Conservation (phyloP, 768 basidiomycete species). For the Pleurotus sapidus region DNA sequence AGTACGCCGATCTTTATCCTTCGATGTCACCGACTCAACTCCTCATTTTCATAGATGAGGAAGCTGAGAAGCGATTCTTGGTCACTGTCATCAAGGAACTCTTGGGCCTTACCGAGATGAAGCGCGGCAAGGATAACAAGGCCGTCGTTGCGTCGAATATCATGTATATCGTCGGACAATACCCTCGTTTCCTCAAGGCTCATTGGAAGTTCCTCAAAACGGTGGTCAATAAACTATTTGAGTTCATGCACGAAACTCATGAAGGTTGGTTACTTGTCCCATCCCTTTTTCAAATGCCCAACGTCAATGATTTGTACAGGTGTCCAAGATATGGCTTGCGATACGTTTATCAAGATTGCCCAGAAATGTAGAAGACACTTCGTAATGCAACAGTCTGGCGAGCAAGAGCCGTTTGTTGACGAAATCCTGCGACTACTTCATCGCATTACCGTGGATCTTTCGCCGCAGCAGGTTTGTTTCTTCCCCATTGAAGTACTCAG, state of each 20-base stretch:
- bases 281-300: not conserved
- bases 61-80: slow-evolving; percentile 97
- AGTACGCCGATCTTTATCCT: slow-evolving; percentile 53
- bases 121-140: slow-evolving; percentile 99
- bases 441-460: slow-evolving; percentile 91
- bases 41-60: slow-evolving; percentile 66
- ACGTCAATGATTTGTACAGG: slow-evolving; percentile 40
- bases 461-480: slow-evolving; percentile 70
- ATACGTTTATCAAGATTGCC: slow-evolving; percentile 99
- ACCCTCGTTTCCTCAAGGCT: slow-evolving; percentile 98
- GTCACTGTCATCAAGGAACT: slow-evolving; percentile 99
- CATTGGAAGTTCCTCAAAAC: slow-evolving; percentile 99
- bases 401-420: slow-evolving; percentile 96
- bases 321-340: slow-evolving; percentile 99
- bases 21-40: not conserved
- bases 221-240: slow-evolving; percentile 98
- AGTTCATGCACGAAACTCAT: slow-evolving; percentile 99
- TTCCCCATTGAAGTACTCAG: slow-evolving; percentile 9
- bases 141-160: slow-evolving; percentile 96
- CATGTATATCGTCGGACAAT: slow-evolving; percentile 99
- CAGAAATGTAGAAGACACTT: slow-evolving; percentile 98
- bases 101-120: slow-evolving; percentile 96
- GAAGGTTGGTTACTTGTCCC: slow-evolving; percentile 61
- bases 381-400: slow-evolving; percentile 97
- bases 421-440: slow-evolving; percentile 92